Conservation (phyloP, 495 filamentous ascomycete genomes). For the Trichocladium antarcticum region DNA sequence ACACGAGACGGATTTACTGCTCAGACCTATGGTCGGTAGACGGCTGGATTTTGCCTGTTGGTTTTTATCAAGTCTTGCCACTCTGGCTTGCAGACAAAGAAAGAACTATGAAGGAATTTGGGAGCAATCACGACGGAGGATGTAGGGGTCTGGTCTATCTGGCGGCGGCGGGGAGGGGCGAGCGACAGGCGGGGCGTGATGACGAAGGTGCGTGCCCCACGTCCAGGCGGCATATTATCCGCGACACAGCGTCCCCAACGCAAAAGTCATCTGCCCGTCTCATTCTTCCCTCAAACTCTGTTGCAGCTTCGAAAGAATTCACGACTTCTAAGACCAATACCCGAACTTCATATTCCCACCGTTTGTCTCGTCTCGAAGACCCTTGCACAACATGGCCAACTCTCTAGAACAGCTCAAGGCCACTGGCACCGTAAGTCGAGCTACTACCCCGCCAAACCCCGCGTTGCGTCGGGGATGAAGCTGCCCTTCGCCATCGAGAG, state of each 20-base stretch:
- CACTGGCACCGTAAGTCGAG: conserved; percentile 79
- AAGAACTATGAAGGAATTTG: too few relatives aligned
- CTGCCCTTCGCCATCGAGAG: conserved; percentile 5
- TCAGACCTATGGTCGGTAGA: too few relatives aligned
- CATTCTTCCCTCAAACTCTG: not conserved
- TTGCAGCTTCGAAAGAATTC: not conserved
- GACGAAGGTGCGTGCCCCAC: conserved; percentile 9
- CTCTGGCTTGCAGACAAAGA: too few relatives aligned
- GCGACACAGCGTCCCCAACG: conserved; percentile 4
- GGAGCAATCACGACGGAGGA: too few relatives aligned
- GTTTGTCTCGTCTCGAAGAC: not conserved
- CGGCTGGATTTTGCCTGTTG: too few relatives aligned
- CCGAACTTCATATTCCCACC: not conserved
- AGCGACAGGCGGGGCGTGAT: not conserved
- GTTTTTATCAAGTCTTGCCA: too few relatives aligned
- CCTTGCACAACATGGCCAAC: conserved; percentile 52
- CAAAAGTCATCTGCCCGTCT: not conserved
- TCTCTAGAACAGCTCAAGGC: conserved; percentile 95
- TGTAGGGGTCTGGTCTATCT: not conserved
- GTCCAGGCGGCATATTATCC: conserved; percentile 4
- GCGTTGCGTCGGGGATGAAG: conserved; percentile 10
- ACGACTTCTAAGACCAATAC: not conserved
- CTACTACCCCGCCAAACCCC: conserved; percentile 34
- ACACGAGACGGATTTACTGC: too few relatives aligned
- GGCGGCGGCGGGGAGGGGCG: not conserved